Evolutionary conservation across 2,329 filamentous ascomycete species (phyloP).

Genomic region (Tympanopsis confertula): DNA sequence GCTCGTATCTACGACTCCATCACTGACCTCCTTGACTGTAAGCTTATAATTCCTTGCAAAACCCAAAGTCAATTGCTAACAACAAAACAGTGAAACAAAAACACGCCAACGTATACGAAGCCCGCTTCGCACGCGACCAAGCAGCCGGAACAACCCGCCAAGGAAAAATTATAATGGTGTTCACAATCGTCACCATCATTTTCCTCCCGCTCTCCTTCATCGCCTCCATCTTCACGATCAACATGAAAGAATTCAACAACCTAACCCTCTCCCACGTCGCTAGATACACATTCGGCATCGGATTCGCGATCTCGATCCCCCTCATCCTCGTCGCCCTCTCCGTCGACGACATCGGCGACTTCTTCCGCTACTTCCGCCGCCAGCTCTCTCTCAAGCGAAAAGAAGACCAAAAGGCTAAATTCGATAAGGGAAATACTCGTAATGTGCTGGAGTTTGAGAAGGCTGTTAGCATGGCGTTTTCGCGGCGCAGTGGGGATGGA

Average conservation of each 20-base stretch:
- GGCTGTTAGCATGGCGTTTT: no score
- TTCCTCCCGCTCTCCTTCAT: conserved; percentile 32
- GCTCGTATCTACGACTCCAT: conserved; percentile 46
- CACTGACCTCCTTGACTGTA: conserved; percentile 50
- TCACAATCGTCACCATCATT: conserved; percentile 31
- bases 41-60: no score
- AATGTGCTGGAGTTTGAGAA: no score
- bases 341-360: conserved; percentile 1
- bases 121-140: conserved; percentile 47
- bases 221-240: conserved; percentile 29
- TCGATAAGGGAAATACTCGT: no score
- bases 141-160: conserved; percentile 44
- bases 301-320: not conserved
- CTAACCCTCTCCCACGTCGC: conserved; percentile 36
- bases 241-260: conserved; percentile 30
- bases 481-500: no score
- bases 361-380: not conserved
- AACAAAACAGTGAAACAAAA: conserved; percentile 66
- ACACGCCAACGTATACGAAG: conserved; percentile 56
- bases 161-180: conserved; percentile 29
- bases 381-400: no score
- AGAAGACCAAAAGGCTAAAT: no score
- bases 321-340: not conserved
- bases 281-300: conserved; percentile 30
- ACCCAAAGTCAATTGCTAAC: no score